Evolutionary conservation across 148 eudicot species (phyloP).

Genomic region (Amaranthus hypochondriacus): DNA sequence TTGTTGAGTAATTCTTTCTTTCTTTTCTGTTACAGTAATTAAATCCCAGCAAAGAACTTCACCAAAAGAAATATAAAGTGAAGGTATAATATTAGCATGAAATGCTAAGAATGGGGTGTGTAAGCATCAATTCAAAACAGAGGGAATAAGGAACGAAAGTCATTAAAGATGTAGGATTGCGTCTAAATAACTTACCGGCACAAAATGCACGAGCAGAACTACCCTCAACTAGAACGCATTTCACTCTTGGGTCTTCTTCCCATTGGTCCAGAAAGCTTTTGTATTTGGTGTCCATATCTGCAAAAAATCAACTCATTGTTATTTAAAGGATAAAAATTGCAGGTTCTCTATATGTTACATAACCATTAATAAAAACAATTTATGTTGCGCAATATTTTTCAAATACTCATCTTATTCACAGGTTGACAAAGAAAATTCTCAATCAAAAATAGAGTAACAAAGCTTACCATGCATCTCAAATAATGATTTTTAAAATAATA

Average conservation of each 20-base stretch:
- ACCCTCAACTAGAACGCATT: slow-evolving; percentile 76
- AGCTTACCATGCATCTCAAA: not conserved
- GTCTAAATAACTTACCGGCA: slow-evolving; percentile 54
- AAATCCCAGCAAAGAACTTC: too few relatives aligned
- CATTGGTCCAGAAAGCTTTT: slow-evolving; percentile 88
- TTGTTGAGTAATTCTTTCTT: too few relatives aligned
- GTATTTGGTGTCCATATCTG: slow-evolving; percentile 87
- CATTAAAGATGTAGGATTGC: not conserved
- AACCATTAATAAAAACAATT: not conserved
- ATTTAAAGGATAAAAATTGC: not conserved
- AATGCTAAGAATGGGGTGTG: too few relatives aligned
- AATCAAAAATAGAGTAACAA: not conserved
- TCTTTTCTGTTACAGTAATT: too few relatives aligned
- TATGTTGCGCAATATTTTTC: not conserved
- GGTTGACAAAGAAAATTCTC: not conserved
- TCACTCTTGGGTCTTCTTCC: slow-evolving; percentile 88
- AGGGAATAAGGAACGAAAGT: not conserved
- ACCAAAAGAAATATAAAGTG: too few relatives aligned
- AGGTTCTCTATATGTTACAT: not conserved
- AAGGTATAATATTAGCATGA: too few relatives aligned
- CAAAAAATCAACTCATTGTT: slow-evolving; percentile 16
- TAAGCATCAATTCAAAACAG: too few relatives aligned
- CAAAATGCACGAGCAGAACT: slow-evolving; percentile 89
- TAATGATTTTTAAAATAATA: not conserved
- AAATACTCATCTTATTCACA: not conserved